These are phyloP conservation scores for Malassezia sympodialis DNA, from an alignment of 1,284 basidiomycete species.

Conservation along the genomic window DNA sequence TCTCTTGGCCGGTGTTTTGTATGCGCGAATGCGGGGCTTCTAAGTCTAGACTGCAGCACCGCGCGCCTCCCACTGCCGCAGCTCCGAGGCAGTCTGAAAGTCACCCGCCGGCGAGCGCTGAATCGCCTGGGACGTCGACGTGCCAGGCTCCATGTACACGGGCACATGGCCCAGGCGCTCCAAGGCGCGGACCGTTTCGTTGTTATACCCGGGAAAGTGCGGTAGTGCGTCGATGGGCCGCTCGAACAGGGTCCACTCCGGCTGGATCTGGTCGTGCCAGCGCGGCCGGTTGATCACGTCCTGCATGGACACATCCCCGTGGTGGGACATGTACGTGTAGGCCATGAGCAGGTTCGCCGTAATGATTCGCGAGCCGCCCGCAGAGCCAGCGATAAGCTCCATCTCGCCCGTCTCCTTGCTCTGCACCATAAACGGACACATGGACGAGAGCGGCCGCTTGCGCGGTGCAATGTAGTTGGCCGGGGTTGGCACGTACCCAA, in stretches of 20 bases:
- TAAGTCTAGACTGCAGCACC: slow-evolving; percentile 25
- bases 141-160: slow-evolving; percentile 25
- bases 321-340: slow-evolving; percentile 37
- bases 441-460: slow-evolving; percentile 50
- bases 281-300: slow-evolving; percentile 40
- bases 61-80: slow-evolving; percentile 31
- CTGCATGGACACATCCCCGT: slow-evolving; percentile 29
- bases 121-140: slow-evolving; percentile 33
- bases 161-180: slow-evolving; percentile 46
- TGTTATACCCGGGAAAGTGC: slow-evolving; percentile 44
- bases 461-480: slow-evolving; percentile 49
- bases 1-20: slow-evolving; percentile 57
- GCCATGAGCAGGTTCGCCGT: slow-evolving; percentile 49
- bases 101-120: slow-evolving; percentile 22
- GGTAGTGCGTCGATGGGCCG: slow-evolving; percentile 28
- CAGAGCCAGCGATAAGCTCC: slow-evolving; percentile 48
- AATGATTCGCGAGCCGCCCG: slow-evolving; percentile 50
- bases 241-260: slow-evolving; percentile 46
- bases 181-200: slow-evolving; percentile 18
- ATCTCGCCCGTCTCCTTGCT: slow-evolving; percentile 42
- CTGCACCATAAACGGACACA: slow-evolving; percentile 49
- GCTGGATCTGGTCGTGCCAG: slow-evolving; percentile 51
- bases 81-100: slow-evolving; percentile 29
- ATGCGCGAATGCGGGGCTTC: slow-evolving; percentile 17
- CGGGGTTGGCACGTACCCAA: slow-evolving; percentile 40